Percentiles rank a stretch among this genome's conserved stretches.
These are phyloP conservation scores for Moelleriella libera DNA, from an alignment of 2,329 filamentous ascomycete genomes.

Conservation along the genomic window DNA sequence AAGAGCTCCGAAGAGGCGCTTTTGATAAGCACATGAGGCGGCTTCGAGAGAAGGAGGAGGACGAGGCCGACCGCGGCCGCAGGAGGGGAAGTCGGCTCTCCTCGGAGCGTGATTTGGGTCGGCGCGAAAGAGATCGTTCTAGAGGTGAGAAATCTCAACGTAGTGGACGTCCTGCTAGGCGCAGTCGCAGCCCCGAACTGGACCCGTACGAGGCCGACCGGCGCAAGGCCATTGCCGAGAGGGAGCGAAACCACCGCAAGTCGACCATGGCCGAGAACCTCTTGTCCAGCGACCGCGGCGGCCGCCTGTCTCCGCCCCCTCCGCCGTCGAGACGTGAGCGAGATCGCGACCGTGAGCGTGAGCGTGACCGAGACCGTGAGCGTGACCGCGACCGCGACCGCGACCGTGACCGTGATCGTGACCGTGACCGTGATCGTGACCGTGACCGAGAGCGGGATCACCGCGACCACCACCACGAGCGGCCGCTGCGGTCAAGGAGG, in stretches of 20 bases:
- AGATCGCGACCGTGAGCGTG: slow-evolving; percentile 22
- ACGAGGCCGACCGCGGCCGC: slow-evolving; percentile 56
- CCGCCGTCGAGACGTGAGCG: slow-evolving; percentile 25
- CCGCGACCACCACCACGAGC: slow-evolving; percentile 6
- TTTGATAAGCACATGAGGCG: slow-evolving; percentile 90
- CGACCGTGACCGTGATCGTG: slow-evolving; percentile 19
- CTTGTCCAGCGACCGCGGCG: slow-evolving; percentile 36
- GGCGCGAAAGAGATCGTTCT: slow-evolving; percentile 46
- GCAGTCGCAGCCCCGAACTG: slow-evolving; percentile 77
- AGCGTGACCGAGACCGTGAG: slow-evolving; percentile 15
- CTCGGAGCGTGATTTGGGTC: slow-evolving; percentile 36
- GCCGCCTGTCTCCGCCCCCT: slow-evolving; percentile 22
- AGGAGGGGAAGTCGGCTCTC: slow-evolving; percentile 43
- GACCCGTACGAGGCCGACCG: slow-evolving; percentile 94
- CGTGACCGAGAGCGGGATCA: background rate
- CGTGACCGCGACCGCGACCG: slow-evolving; percentile 20
- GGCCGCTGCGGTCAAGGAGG: slow-evolving; percentile 38
- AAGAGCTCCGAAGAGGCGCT: slow-evolving; percentile 67
- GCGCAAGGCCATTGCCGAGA: slow-evolving; percentile 82
- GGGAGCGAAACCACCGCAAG: slow-evolving; percentile 87
- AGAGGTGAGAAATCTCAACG: slow-evolving; percentile 51
- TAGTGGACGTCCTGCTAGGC: slow-evolving; percentile 40
- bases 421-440: slow-evolving; percentile 23
- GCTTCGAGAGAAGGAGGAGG: slow-evolving; percentile 81
- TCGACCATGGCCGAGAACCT: slow-evolving; percentile 52